Base-by-base conservation (phyloP, 2,329 filamentous ascomycete genomes). In the Nigrospora oryzae region DNA sequence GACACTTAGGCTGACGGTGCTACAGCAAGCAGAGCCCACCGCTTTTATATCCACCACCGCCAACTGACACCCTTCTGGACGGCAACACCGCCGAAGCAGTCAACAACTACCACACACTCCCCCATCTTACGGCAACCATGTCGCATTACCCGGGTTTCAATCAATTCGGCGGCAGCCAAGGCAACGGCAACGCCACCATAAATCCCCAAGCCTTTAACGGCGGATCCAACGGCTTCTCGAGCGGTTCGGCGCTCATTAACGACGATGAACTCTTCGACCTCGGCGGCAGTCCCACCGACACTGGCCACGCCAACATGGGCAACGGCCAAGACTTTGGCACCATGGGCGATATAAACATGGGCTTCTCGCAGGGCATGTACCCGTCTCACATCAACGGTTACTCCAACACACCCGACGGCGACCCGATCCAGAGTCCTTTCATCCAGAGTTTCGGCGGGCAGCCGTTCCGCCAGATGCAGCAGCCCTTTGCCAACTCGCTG, bases 351-450 rank as follows among this genome's bases (percentile, higher is more conserved):
- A 63, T 77, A 52, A 71, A 72, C 44, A 81, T 86, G 63, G 70
- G 71, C 48, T 82, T 75, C 53, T 60, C 67, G 31, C 74, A 79
- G 45, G 68, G 68, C 41, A 68, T 76, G 15, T 82, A 78, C 51
- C 79, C 82, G 49, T 70, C 76, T 40, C 82, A 85, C 46, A 81
- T 89, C 59, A 84, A 86, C 58, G 81, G 88, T 49, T 97, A 86
- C 65, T 95, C 91, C 16, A 88, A 87, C 62, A 95, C 90, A 2
- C 90, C 91, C 4, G 91, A 97, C 49, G 89, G 89, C 43, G 85
- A 89, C 43, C 89, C 91, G 6, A 91, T 95, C 49, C 87, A 94
- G 59, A 96, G 89, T 56, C 91, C 91, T 0, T 96, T 89, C 58
- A 77, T 86, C 36, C 79, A 85, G 54, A 82, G 77, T 58, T 93